These are phyloP conservation scores for Stentor coeruleus DNA, from an alignment of 73 alveolate genomes.

Conservation along the genomic window DNA sequence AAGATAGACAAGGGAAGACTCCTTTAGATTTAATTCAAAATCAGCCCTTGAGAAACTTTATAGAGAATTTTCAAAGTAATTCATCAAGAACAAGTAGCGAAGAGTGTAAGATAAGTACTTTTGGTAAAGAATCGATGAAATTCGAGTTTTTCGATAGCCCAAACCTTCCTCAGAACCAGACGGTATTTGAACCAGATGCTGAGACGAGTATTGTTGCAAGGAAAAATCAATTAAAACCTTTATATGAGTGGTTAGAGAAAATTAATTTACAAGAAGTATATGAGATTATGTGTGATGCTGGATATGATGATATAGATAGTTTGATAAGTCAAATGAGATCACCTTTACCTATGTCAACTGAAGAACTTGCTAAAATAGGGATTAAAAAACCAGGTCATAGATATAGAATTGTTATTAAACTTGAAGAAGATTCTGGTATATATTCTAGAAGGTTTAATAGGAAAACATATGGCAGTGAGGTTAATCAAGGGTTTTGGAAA, in stretches of 20 bases:
- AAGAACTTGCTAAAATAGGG: background rate
- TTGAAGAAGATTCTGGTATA: background rate
- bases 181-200: background rate
- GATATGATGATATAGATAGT: conserved; percentile 8
- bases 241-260: background rate
- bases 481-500: background rate
- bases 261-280: background rate
- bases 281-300: conserved; percentile 25
- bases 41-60: too few relatives aligned
- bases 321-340: background rate
- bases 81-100: too few relatives aligned
- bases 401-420: background rate
- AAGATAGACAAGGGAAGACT: conserved; percentile 28
- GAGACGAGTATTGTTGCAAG: background rate
- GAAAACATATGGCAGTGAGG: background rate
- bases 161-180: too few relatives aligned
- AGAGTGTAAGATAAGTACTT: too few relatives aligned
- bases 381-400: conserved; percentile 5
- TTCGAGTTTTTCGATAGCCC: too few relatives aligned
- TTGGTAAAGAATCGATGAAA: too few relatives aligned
- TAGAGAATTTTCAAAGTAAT: too few relatives aligned
- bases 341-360: background rate
- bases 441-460: background rate
- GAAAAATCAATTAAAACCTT: background rate
- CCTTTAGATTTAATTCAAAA: too few relatives aligned